phyloP scores from a whole-genome alignment of 345 rosid genomes.

The Kernera saxatilis region DNA sequence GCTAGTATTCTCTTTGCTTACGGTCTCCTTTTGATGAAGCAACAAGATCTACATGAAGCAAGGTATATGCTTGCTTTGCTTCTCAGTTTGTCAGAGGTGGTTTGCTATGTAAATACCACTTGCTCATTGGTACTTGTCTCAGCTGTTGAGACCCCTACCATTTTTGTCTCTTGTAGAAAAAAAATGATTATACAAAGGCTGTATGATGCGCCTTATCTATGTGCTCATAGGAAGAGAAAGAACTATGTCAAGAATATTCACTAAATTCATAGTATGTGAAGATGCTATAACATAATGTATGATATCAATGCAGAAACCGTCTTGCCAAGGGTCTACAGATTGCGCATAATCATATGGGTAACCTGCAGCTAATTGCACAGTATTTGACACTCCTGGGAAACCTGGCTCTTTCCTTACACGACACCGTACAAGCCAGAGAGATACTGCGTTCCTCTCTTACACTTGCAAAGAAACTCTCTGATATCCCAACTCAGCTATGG shows the following conservation, averaged over 20 bases:
- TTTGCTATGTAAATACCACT: not conserved
- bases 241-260: not conserved
- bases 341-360: constrained; percentile 83
- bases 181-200: not conserved
- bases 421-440: constrained; percentile 88
- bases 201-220: not conserved
- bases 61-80: constrained; percentile 46
- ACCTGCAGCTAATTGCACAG: constrained; percentile 96
- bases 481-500: constrained; percentile 95
- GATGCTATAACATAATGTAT: not conserved
- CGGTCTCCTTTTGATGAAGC: constrained; percentile 93
- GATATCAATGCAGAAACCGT: constrained; percentile 53
- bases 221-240: not conserved
- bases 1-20: constrained; percentile 88
- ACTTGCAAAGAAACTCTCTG: constrained; percentile 80
- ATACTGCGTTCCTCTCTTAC: constrained; percentile 90
- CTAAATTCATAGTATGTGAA: not conserved
- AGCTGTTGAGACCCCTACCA: not conserved
- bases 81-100: not conserved
- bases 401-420: constrained; percentile 89
- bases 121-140: not conserved
- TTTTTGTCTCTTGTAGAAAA: not conserved
- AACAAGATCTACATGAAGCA: constrained; percentile 88
- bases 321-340: constrained; percentile 95
- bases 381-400: constrained; percentile 87